Conservation (phyloP, 306 rosid species). For the Erythrophleum fordii region DNA sequence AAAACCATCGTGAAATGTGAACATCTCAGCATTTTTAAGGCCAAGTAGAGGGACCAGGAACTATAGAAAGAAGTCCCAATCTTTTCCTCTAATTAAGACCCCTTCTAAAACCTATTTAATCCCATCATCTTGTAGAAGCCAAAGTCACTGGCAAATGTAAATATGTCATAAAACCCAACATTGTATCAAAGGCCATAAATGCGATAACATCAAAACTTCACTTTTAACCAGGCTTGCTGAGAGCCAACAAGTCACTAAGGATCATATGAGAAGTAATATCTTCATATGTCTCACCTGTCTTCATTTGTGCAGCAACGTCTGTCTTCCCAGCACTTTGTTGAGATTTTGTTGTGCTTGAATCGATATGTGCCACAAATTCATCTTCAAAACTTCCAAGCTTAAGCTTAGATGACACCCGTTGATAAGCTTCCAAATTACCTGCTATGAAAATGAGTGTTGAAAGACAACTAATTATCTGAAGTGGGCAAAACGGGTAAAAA, state of each 20-base stretch:
- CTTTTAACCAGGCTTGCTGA: conserved; percentile 10
- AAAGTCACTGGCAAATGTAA: background rate
- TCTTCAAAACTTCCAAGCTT: conserved; percentile 72
- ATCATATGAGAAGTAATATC: background rate
- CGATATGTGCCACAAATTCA: conserved; percentile 47
- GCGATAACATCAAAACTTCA: background rate
- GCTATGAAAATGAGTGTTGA: conserved; percentile 39
- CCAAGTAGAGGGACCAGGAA: background rate
- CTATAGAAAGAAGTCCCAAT: background rate
- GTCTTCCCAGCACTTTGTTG: conserved; percentile 53
- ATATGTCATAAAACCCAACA: background rate
- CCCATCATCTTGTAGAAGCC: background rate
- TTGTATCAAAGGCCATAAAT: background rate
- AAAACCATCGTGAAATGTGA: background rate
- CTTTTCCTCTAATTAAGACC: background rate
- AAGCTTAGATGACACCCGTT: conserved; percentile 80
- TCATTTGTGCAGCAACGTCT: conserved; percentile 65
- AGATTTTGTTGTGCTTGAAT: conserved; percentile 43
- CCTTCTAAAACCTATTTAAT: conserved; percentile 4
- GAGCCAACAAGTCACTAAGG: conserved; percentile 10
- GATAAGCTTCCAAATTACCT: conserved; percentile 76
- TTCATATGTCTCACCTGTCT: conserved; percentile 61
- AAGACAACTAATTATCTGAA: background rate
- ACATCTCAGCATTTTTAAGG: background rate
- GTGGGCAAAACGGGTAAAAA: background rate